Percentiles rank a stretch among this genome's conserved stretches.
Conservation (phyloP, 2,329 filamentous ascomycete species). For the Emmonsiellopsis sp. region DNA sequence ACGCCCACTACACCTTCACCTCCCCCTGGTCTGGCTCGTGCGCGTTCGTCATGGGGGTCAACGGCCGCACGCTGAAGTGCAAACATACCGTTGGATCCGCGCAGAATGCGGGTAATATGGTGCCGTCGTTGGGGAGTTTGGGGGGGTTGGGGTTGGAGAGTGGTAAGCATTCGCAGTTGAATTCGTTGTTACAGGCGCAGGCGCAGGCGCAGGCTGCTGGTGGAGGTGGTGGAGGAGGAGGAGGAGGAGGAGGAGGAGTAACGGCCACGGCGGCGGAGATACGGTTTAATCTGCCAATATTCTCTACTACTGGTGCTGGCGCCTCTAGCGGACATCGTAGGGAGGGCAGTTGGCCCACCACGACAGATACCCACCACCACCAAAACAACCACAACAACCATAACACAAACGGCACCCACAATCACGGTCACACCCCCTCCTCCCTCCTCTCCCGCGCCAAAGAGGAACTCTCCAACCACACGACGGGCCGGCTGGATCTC, state of each 20-base stretch:
- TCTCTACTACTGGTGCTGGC: conserved; percentile 23
- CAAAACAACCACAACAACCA: too few species aligned
- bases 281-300: conserved; percentile 74
- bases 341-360: too few species aligned
- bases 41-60: conserved; percentile 71
- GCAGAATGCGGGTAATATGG: not conserved
- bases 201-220: too few species aligned
- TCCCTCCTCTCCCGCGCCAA: conserved; percentile 11
- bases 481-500: conserved; percentile 42
- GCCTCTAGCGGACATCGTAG: conserved; percentile 10
- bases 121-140: too few species aligned
- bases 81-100: conserved; percentile 50
- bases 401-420: conserved; percentile 4
- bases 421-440: conserved; percentile 1
- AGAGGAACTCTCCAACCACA: conserved; percentile 15
- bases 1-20: conserved; percentile 58
- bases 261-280: conserved; percentile 65
- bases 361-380: too few species aligned
- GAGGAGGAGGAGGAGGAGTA: conserved; percentile 13
- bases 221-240: too few species aligned
- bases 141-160: too few species aligned
- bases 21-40: conserved; percentile 85
- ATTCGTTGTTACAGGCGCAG: too few species aligned
- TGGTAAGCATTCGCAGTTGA: too few species aligned
- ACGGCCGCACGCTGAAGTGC: conserved; percentile 66